Evolutionary conservation across 169 alveolate genomes (phyloP), one percentile per base, ranked within the genome.

Genomic region (Perkinsus olseni): DNA sequence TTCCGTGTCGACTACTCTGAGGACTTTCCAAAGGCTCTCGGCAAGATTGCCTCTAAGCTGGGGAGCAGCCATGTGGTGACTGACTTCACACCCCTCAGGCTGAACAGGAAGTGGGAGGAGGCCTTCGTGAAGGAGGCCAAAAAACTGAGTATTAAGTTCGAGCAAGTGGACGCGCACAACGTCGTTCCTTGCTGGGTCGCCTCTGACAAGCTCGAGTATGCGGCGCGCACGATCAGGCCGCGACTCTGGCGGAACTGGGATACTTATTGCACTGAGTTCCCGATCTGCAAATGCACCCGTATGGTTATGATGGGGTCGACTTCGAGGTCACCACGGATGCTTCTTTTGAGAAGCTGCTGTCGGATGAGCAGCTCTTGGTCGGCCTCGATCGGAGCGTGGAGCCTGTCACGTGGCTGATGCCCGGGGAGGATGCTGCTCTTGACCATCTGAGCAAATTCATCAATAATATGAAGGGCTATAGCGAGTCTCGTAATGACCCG

Each of bases 91-190:
- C 82, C 82, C 0, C 34, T 62, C 37, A 62, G 31, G 82, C 31
- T 62, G 36, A 62, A 28, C 31, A 62, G 17, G 31, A 24, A 8
- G 0, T 62, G 82, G 82, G 82, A 62, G 82, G 82, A 62, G 13
- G 28, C 82, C 34, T 62, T 62, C 17, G 17, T 21, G 17, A 62
- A 62, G 31, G 82, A 62, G 17, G 82, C 82, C 0, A 4, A 62
- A 24, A 13, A 24, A 4, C 31, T 62, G 37, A 24, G 34, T 4
- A 62, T 62, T 24, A 62, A 24, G 82, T 62, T 62, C 34, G 82
- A 62, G 4, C 97, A 95, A 92, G 95, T 94, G 1, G 97, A 95
- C 91, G 94, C 97, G 11, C 97, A 95, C 91, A 94, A 92, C 74
- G 74, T 95, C 31, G 94, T 95, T 4, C 96, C 97, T 40, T 39